Conservation (phyloP, 2,329 filamentous ascomycete genomes). For the Nothophaeocryptopus gaeumannii region DNA sequence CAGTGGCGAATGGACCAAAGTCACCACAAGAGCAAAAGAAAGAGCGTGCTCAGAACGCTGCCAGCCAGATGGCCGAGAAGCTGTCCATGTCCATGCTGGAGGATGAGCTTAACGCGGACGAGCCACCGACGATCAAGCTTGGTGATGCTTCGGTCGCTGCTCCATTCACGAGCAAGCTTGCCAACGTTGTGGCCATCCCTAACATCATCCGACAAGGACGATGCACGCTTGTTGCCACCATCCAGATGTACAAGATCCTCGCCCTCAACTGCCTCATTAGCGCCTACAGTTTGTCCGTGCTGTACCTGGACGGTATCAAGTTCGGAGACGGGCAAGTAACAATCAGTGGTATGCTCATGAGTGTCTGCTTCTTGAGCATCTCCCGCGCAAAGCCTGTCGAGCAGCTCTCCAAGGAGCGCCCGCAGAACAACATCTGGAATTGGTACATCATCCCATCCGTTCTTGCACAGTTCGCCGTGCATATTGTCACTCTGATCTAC, state of each 20-base stretch:
- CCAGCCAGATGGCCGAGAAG: conserved; percentile 78
- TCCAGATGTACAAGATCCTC: conserved; percentile 99
- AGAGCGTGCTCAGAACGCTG: conserved; percentile 63
- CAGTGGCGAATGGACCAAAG: conserved; percentile 15
- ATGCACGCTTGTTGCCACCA: conserved; percentile 95
- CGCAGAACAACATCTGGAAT: conserved; percentile 99
- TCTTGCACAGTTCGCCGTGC: conserved; percentile 92
- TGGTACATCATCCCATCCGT: conserved; percentile 98
- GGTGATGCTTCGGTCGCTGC: conserved; percentile 96
- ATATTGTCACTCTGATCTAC: conserved; percentile 92
- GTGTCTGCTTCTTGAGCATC: conserved; percentile 96
- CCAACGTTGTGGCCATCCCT: conserved; percentile 93
- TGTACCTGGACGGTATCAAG: conserved; percentile 98
- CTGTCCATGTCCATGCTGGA: conserved; percentile 87
- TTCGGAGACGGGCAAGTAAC: conserved; percentile 98
- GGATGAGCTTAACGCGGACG: conserved; percentile 77
- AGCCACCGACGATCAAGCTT: conserved; percentile 93
- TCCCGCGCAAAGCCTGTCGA: conserved; percentile 97
- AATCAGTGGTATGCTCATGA: conserved; percentile 99
- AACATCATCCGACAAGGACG: conserved; percentile 98
- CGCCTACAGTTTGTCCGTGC: conserved; percentile 91
- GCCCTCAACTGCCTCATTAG: conserved; percentile 97
- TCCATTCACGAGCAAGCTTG: conserved; percentile 94
- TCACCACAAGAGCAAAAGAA: conserved; percentile 53
- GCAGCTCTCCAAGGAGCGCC: conserved; percentile 90